Percentiles rank a stretch among this genome's conserved stretches.
These are phyloP conservation scores for Botrytis deweyae DNA, from an alignment of 2,329 filamentous ascomycete genomes.

Conservation along the genomic window DNA sequence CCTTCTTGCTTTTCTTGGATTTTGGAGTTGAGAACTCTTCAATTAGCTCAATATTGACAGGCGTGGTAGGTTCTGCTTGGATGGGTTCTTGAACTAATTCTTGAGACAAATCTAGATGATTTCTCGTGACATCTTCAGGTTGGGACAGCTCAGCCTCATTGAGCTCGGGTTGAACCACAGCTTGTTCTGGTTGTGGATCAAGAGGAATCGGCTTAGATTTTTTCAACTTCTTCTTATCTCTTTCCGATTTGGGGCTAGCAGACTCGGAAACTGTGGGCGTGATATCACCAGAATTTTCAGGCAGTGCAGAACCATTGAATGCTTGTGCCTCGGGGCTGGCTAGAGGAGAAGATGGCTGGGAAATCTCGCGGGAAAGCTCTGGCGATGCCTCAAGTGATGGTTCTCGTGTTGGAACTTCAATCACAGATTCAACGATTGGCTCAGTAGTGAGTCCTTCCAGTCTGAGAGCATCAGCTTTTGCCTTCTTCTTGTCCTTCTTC, in stretches of 20 bases:
- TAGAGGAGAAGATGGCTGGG: background rate
- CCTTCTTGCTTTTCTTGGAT: constrained; percentile 32
- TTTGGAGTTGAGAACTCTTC: constrained; percentile 15
- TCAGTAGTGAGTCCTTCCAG: background rate
- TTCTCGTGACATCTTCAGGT: background rate
- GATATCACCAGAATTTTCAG: background rate
- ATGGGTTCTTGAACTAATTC: constrained; percentile 6
- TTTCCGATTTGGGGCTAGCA: constrained; percentile 2
- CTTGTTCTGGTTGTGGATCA: background rate
- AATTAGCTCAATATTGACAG: constrained; percentile 3
- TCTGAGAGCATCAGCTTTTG: background rate
- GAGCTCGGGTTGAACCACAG: background rate
- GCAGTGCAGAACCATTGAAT: background rate
- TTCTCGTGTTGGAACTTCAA: background rate
- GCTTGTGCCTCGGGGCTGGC: background rate
- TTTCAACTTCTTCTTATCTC: background rate
- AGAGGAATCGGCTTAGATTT: background rate
- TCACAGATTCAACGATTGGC: background rate
- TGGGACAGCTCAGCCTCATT: background rate
- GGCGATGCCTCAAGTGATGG: background rate
- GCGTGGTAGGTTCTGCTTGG: constrained; percentile 10
- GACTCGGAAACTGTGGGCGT: background rate
- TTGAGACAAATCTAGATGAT: background rate
- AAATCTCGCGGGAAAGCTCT: background rate
- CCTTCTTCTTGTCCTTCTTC: constrained; percentile 24